A percentile compares a stretch with the other conserved stretches of the same genome.
These are phyloP conservation scores for Russula sp. DNA, from an alignment of 768 basidiomycete genomes.

Conservation along the genomic window DNA sequence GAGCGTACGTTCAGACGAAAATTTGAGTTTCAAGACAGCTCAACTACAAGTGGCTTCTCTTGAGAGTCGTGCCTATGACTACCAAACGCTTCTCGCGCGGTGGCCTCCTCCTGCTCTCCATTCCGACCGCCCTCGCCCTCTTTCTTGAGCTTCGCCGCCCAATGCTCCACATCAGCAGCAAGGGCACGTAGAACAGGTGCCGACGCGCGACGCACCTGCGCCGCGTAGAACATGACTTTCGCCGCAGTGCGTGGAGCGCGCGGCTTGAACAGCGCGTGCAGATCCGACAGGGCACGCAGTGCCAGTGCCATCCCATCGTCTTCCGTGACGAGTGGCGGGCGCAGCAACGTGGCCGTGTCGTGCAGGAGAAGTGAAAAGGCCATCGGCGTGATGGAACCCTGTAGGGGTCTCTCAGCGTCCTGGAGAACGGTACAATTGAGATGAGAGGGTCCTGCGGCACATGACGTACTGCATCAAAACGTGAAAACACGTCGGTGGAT, in stretches of 20 bases:
- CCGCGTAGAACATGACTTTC: slow-evolving; percentile 68
- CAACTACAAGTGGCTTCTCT: neutral
- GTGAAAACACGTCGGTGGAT: slow-evolving; percentile 62
- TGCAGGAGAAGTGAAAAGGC: slow-evolving; percentile 49
- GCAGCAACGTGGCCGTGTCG: slow-evolving; percentile 51
- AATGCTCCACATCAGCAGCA: slow-evolving; percentile 9
- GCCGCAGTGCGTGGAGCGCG: slow-evolving; percentile 37
- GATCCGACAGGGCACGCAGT: slow-evolving; percentile 52
- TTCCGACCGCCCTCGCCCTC: neutral
- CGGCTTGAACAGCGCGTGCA: slow-evolving; percentile 38
- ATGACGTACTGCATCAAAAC: slow-evolving; percentile 43
- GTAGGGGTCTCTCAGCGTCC: neutral
- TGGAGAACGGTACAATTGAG: neutral
- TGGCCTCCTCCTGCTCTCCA: neutral
- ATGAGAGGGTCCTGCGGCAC: neutral
- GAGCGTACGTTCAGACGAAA: no score
- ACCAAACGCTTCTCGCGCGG: neutral
- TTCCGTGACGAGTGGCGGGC: slow-evolving; percentile 37
- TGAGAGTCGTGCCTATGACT: neutral
- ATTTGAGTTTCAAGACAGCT: neutral
- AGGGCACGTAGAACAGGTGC: slow-evolving; percentile 2
- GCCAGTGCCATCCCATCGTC: slow-evolving; percentile 33
- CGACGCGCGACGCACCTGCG: slow-evolving; percentile 36
- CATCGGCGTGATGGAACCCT: slow-evolving; percentile 33
- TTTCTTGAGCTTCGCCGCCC: slow-evolving; percentile 8